These are phyloP conservation scores for Yarrowia keelungensis DNA, from an alignment of 805 yeast genomes.

Conservation along the genomic window DNA sequence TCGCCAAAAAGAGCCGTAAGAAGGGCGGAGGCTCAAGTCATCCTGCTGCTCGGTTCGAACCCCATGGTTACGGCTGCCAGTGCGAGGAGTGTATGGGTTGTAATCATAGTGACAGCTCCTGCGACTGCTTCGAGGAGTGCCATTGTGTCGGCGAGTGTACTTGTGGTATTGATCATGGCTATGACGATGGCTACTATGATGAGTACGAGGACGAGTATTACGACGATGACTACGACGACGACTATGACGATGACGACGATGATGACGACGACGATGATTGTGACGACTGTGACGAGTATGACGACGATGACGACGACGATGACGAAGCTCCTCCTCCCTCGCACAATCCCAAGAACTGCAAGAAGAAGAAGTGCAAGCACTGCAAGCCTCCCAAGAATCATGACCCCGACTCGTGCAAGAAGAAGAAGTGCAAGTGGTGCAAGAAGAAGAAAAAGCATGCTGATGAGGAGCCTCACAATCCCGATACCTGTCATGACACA, in stretches of 20 bases:
- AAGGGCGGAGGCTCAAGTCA: neutral
- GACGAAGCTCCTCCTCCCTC: conserved; percentile 14
- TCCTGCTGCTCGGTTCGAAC: conserved; percentile 14
- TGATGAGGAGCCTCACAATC: conserved; percentile 16
- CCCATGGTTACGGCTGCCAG: conserved; percentile 33
- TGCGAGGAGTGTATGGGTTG: conserved; percentile 33
- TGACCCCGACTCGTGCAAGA: conserved; percentile 23
- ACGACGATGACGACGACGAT: conserved; percentile 14
- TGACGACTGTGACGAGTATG: neutral
- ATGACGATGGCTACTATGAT: conserved; percentile 27
- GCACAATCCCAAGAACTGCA: conserved; percentile 19
- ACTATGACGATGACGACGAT: conserved; percentile 21
- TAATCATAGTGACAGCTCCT: conserved; percentile 18
- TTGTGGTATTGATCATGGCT: conserved; percentile 26
- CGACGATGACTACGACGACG: conserved; percentile 21
- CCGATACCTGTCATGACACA: conserved; percentile 11
- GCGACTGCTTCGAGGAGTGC: conserved; percentile 29
- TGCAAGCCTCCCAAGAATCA: conserved; percentile 31
- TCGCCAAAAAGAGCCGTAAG: conserved; percentile 7
- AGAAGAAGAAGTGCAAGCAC: conserved; percentile 32
- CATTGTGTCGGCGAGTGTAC: conserved; percentile 31
- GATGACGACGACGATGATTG: conserved; percentile 2
- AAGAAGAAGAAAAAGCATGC: conserved; percentile 13
- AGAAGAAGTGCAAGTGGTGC: conserved; percentile 33
- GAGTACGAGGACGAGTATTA: conserved; percentile 26